phyloP scores from a whole-genome alignment of 805 yeast genomes.

The Debaryomyces castellii region DNA sequence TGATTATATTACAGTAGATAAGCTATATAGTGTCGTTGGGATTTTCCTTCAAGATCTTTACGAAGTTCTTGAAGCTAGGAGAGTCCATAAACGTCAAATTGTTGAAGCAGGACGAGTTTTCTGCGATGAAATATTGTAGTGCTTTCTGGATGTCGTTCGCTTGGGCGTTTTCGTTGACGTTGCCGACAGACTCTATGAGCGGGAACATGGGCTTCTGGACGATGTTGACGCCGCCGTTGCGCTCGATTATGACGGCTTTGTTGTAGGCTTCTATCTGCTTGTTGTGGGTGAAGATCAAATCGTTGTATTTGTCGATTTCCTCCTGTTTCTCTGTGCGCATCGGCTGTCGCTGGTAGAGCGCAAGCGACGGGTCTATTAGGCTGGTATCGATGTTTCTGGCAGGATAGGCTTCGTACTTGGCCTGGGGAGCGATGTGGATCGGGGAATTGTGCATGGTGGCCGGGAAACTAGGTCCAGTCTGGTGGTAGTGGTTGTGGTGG shows the following conservation, averaged over 20 bases:
- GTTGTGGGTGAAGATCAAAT: slow-evolving; percentile 9
- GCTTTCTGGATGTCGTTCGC: slow-evolving; percentile 8
- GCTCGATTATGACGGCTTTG: slow-evolving; percentile 5
- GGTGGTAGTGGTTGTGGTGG: background rate
- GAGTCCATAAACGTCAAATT: slow-evolving; percentile 9
- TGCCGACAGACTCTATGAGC: slow-evolving; percentile 1
- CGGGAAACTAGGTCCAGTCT: background rate
- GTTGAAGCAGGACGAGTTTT: slow-evolving; percentile 8
- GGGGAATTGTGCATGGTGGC: background rate
- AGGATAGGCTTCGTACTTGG: background rate
- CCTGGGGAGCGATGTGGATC: background rate
- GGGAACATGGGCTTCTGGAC: slow-evolving; percentile 5
- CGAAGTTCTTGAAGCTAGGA: slow-evolving; percentile 8
- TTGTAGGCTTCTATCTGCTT: slow-evolving; percentile 13
- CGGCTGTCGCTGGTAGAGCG: background rate
- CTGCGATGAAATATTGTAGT: slow-evolving; percentile 7
- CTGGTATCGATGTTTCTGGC: slow-evolving; percentile 1
- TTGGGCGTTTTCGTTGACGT: background rate
- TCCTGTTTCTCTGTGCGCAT: slow-evolving; percentile 4
- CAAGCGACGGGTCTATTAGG: slow-evolving; percentile 8
- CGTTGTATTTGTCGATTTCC: slow-evolving; percentile 9
- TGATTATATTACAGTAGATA: slow-evolving; percentile 1
- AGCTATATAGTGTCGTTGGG: slow-evolving; percentile 7
- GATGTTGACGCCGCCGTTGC: background rate
- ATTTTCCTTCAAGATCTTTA: slow-evolving; percentile 6